phyloP scores from a whole-genome alignment of 2,329 filamentous ascomycete species.

The Aspergillus carbonarius region DNA sequence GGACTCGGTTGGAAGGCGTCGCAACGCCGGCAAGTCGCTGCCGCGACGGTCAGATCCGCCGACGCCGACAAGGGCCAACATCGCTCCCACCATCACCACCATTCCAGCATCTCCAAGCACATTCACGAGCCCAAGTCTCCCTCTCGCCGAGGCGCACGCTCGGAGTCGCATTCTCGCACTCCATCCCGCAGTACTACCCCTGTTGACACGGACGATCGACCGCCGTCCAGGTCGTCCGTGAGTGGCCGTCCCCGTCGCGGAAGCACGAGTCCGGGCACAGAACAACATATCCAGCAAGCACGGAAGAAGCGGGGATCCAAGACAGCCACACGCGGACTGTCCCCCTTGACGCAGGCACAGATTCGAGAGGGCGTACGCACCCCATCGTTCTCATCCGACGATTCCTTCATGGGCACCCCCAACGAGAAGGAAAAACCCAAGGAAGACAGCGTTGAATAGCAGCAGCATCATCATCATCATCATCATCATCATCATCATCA shows the following conservation, averaged over 20 bases:
- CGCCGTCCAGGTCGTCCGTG: slow-evolving; percentile 33
- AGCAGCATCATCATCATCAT: not conserved
- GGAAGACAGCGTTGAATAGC: slow-evolving; percentile 22
- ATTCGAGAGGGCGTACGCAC: slow-evolving; percentile 35
- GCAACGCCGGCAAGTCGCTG: slow-evolving; percentile 30
- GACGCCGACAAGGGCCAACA: slow-evolving; percentile 32
- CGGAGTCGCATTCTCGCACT: slow-evolving; percentile 43
- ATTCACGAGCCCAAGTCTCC: slow-evolving; percentile 31
- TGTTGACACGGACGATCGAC: slow-evolving; percentile 38
- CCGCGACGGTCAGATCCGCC: slow-evolving; percentile 27
- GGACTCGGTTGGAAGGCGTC: slow-evolving; percentile 53
- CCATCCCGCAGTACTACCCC: slow-evolving; percentile 45
- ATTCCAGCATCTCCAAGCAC: slow-evolving; percentile 28
- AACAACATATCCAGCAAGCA: slow-evolving; percentile 30
- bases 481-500: not conserved
- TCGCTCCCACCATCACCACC: slow-evolving; percentile 29
- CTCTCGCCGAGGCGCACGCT: slow-evolving; percentile 34
- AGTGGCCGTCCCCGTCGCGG: slow-evolving; percentile 36
- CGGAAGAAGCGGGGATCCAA: slow-evolving; percentile 35
- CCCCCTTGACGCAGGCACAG: slow-evolving; percentile 40
- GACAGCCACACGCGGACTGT: slow-evolving; percentile 30
- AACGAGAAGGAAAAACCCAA: slow-evolving; percentile 26
- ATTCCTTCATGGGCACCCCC: slow-evolving; percentile 26
- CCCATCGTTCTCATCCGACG: slow-evolving; percentile 37
- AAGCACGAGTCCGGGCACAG: slow-evolving; percentile 27